Evolutionary conservation across 2,329 filamentous ascomycete species (phyloP).

Genomic region (Lachnellula arida): DNA sequence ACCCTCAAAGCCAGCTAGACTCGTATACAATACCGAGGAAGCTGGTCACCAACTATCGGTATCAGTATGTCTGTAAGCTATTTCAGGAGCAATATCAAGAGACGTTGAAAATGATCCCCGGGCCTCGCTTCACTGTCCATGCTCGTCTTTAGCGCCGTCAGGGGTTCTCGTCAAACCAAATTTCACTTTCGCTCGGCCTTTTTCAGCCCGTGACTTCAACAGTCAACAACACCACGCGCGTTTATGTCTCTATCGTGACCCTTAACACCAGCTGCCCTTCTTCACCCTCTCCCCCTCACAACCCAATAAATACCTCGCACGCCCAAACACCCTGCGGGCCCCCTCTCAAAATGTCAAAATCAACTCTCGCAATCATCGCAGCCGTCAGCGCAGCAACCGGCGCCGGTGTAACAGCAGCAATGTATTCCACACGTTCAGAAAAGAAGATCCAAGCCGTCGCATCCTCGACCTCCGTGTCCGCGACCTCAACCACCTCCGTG

Average conservation of each 20-base stretch:
- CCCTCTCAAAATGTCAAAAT: conserved; percentile 64
- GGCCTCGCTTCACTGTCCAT: not conserved
- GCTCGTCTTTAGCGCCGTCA: not conserved
- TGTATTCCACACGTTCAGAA: conserved; percentile 55
- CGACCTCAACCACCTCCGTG: conserved; percentile 27
- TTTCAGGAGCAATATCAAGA: no score
- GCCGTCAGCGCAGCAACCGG: conserved; percentile 72
- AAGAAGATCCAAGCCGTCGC: conserved; percentile 36
- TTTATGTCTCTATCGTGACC: conserved; percentile 22
- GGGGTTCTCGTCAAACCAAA: conserved; percentile 1
- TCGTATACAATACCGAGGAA: no score
- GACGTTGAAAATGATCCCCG: no score
- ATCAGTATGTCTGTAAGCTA: no score
- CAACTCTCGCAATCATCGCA: conserved; percentile 70
- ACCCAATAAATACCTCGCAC: conserved; percentile 18
- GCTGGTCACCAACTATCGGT: no score
- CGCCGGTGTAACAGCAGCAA: conserved; percentile 65
- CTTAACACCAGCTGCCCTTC: conserved; percentile 11
- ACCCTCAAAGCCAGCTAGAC: no score
- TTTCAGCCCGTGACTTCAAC: conserved; percentile 15
- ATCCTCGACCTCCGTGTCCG: conserved; percentile 22
- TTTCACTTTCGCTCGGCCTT: conserved; percentile 2
- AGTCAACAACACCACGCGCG: conserved; percentile 20
- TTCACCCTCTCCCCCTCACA: not conserved
- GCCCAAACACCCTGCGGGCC: not conserved